phyloP scores from a whole-genome alignment of 2,329 filamentous ascomycete species.

The Microdochium nivale region DNA sequence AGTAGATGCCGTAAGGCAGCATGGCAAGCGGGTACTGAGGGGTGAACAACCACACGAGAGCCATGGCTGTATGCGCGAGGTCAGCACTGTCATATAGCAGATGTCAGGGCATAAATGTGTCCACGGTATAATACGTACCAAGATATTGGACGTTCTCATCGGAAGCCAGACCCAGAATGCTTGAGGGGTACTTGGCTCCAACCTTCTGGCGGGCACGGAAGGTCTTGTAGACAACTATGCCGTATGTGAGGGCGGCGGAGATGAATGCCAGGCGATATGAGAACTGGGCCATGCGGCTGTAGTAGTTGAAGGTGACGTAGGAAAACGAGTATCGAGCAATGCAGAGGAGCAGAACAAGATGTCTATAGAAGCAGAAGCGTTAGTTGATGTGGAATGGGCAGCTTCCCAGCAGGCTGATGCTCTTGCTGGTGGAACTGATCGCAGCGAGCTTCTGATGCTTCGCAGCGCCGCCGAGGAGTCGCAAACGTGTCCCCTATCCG shows the following conservation, averaged over 20 bases:
- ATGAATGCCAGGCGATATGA: slow-evolving; percentile 88
- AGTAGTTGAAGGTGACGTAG: slow-evolving; percentile 83
- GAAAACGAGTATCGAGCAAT: slow-evolving; percentile 78
- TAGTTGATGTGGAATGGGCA: no score
- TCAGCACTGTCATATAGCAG: slow-evolving; percentile 6
- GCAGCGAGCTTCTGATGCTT: not conserved
- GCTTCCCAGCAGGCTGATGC: no score
- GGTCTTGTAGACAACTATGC: slow-evolving; percentile 98
- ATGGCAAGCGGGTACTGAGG: slow-evolving; percentile 85
- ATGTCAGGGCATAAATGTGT: not conserved
- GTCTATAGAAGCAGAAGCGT: slow-evolving; percentile 39
- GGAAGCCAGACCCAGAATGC: slow-evolving; percentile 57
- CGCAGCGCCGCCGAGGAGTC: not conserved
- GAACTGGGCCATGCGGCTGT: slow-evolving; percentile 66
- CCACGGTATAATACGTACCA: slow-evolving; percentile 41
- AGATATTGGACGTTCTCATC: slow-evolving; percentile 99
- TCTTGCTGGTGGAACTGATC: no score
- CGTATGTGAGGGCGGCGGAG: slow-evolving; percentile 84
- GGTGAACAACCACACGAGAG: slow-evolving; percentile 87
- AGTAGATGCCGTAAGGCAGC: slow-evolving; percentile 93
- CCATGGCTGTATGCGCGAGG: slow-evolving; percentile 57
- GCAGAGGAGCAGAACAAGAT: slow-evolving; percentile 75
- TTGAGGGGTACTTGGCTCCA: slow-evolving; percentile 52
- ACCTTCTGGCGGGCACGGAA: slow-evolving; percentile 77
- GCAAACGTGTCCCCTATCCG: not conserved